Evolutionary conservation across 2,329 filamentous ascomycete genomes (phyloP).

Genomic region (Penicillium sp.): DNA sequence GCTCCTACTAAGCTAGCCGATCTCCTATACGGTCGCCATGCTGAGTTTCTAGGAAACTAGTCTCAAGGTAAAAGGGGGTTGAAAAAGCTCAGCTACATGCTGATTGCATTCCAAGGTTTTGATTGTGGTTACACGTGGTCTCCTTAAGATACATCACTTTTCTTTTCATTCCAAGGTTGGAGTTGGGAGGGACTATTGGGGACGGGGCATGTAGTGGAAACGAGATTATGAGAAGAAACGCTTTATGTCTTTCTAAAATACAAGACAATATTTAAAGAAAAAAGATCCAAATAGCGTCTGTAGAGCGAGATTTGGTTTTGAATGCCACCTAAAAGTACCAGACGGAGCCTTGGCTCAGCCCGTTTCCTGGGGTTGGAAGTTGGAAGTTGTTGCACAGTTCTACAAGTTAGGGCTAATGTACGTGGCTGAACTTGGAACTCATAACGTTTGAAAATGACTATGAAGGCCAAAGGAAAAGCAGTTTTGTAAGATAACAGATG

Average conservation of each 20-base stretch:
- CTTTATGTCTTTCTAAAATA: slow-evolving; percentile 10
- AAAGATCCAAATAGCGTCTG: neutral
- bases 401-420: no score
- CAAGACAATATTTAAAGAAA: neutral
- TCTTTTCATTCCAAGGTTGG: slow-evolving; percentile 6
- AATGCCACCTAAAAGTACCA: no score
- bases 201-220: slow-evolving; percentile 6
- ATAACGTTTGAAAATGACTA: no score
- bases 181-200: neutral
- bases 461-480: neutral
- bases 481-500: neutral
- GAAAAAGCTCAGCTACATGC: neutral
- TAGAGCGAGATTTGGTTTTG: neutral
- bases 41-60: neutral
- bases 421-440: no score
- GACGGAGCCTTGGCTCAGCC: no score
- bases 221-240: slow-evolving; percentile 19
- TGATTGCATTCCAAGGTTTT: neutral
- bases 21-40: neutral
- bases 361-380: no score
- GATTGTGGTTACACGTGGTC: slow-evolving; percentile 1
- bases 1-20: slow-evolving; percentile 39
- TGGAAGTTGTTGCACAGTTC: no score
- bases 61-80: neutral
- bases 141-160: slow-evolving; percentile 1